Percentiles rank a stretch among this genome's conserved stretches.
Conservation (phyloP, 306 rosid species). For the Trifolium repens region DNA sequence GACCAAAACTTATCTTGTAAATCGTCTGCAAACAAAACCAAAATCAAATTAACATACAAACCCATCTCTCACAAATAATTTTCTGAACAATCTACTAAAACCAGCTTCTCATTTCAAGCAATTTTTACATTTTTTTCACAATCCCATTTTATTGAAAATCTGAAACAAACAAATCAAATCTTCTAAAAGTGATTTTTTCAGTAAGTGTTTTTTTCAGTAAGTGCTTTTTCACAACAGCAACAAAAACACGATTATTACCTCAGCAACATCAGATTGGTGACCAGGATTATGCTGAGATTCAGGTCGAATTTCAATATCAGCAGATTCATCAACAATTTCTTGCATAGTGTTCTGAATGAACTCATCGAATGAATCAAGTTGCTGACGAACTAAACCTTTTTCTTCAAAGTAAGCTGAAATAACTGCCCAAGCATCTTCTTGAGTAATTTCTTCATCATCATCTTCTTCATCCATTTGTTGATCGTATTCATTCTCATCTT, state of each 20-base stretch:
- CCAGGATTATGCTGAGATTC: constrained; percentile 98
- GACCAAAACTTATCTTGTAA: constrained; percentile 84
- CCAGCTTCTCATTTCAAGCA: background rate
- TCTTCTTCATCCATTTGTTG: constrained; percentile 68
- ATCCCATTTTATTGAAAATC: background rate
- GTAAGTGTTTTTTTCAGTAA: background rate
- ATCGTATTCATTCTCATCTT: constrained; percentile 81
- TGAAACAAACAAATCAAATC: background rate
- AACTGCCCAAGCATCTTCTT: constrained; percentile 98
- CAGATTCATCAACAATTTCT: constrained; percentile 93
- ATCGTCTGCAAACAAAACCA: constrained; percentile 59
- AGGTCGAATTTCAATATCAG: constrained; percentile 95
- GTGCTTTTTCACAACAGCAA: background rate
- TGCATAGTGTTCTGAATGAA: constrained; percentile 97
- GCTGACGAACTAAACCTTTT: constrained; percentile 91
- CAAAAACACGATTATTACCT: constrained; percentile 46
- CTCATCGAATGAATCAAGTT: constrained; percentile 94
- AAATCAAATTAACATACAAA: background rate
- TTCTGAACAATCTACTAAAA: background rate
- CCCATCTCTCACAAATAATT: background rate
- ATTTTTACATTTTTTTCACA: background rate
- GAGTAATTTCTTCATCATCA: constrained; percentile 85
- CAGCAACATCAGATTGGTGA: constrained; percentile 84
- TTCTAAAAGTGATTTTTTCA: background rate
- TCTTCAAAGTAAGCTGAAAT: constrained; percentile 97